Evolutionary conservation across 257 asterid species (phyloP), one percentile per base, ranked within the genome.

Genomic region (Ophiorrhiza pumila): DNA sequence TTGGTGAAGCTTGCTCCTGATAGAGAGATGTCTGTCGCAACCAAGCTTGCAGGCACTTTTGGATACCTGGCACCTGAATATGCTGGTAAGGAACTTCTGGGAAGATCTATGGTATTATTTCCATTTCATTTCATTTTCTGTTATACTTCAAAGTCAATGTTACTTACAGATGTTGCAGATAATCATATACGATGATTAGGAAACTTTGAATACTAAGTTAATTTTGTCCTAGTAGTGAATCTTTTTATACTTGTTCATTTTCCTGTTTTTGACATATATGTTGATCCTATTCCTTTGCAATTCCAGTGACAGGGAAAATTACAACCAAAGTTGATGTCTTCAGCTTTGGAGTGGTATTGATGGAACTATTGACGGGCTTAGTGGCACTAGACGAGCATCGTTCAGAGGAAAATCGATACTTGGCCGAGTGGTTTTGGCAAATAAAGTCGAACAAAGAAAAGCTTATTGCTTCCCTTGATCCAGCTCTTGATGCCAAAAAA

Each of bases 1-100:
- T 83, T 91, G 82, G 97, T 91, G 34, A 91, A 87, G 78, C 85
- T 87, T 55, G 97, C 92, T 27, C 96, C 96, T 7, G 94, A 86
- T 57, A 78, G 74, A 46, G 88, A 87, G 70, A 83, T 80, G 65
- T 89, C 97, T 0, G 81, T 91, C 41, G 89, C 85, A 15, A 91
- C 97, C 7, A 75, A 84, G 76, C 87, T 91, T 73, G 97, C 96
- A 0, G 97, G 96, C 60, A 91, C 96, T 3, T 91, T 91, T 35
- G 94, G 96, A 46, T 91, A 91, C 76, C 92, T 91, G 64, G 97
- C 97, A 29, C 97, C 97, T 18, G 97, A 91, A 81, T 91, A 91
- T 83, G 97, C 97, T 59, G 91, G 97, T 91, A 81, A 64, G 70
- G 9, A 45, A 46, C 20, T 4, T 60, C 20, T 45, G 14, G 23